Conservation (phyloP, 768 basidiomycete species). For the Agaricus bisporus region DNA sequence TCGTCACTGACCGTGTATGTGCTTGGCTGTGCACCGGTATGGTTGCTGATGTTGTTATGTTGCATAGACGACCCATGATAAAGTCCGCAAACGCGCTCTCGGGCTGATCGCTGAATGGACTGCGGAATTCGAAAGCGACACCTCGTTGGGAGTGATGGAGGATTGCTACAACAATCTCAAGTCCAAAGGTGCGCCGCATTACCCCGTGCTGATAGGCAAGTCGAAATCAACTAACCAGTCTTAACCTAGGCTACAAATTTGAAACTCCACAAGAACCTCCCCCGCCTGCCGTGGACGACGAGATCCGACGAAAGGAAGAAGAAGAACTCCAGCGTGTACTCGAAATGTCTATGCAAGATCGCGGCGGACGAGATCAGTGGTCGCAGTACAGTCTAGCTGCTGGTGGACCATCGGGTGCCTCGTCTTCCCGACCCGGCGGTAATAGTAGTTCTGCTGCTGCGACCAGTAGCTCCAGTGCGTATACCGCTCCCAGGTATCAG, state of each 20-base stretch:
- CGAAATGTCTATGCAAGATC: conserved; percentile 90
- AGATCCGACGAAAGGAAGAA: conserved; percentile 78
- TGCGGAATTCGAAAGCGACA: conserved; percentile 73
- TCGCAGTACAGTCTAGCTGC: conserved; percentile 33
- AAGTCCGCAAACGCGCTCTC: conserved; percentile 75
- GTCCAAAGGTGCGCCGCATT: conserved; percentile 57
- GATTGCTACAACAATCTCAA: conserved; percentile 81
- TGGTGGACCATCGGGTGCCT: conserved; percentile 17
- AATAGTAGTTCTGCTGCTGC: neutral
- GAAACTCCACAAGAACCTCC: conserved; percentile 53
- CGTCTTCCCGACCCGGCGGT: conserved; percentile 2
- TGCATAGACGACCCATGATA: conserved; percentile 79
- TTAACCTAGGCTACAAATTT: conserved; percentile 61
- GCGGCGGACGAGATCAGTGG: conserved; percentile 69
- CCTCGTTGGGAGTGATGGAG: conserved; percentile 82
- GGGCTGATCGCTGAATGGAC: conserved; percentile 78
- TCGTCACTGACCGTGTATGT: conserved; percentile 82
- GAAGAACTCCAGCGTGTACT: conserved; percentile 91
- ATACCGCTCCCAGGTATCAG: conserved; percentile 32
- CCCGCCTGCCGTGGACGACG: conserved; percentile 71
- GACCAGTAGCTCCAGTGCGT: conserved; percentile 10
- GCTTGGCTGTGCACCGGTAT: neutral
- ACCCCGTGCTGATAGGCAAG: neutral
- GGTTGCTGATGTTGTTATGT: conserved; percentile 1
- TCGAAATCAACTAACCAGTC: neutral